Evolutionary conservation across 306 rosid genomes (phyloP).

Genomic region (Fagus crenata): DNA sequence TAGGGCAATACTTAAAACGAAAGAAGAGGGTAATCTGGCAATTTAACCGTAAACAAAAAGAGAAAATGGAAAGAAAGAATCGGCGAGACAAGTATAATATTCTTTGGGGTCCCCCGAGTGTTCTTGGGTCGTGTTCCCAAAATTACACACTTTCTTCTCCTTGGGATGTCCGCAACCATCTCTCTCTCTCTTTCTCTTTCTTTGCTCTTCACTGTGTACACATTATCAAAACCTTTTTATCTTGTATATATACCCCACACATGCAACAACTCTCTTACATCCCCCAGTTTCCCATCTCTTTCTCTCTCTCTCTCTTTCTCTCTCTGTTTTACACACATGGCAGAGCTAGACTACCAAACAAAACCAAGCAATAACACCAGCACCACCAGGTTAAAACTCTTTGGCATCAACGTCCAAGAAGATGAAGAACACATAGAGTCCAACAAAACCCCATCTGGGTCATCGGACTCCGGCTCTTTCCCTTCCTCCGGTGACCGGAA

Average conservation of each 20-base stretch:
- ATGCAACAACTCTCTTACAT: constrained; percentile 59
- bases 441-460: constrained; percentile 60
- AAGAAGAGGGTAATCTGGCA: constrained; percentile 24
- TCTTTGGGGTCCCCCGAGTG: constrained; percentile 52
- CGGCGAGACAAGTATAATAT: constrained; percentile 43
- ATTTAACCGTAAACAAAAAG: constrained; percentile 19
- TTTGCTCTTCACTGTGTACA: constrained; percentile 17
- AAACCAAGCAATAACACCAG: constrained; percentile 35
- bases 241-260: constrained; percentile 58
- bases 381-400: constrained; percentile 66
- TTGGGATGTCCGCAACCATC: constrained; percentile 59
- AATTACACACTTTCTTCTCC: constrained; percentile 55
- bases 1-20: neutral
- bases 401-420: constrained; percentile 77
- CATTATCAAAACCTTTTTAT: constrained; percentile 25
- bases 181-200: constrained; percentile 21
- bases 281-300: constrained; percentile 21
- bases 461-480: constrained; percentile 62
- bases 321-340: constrained; percentile 43
- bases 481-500: constrained; percentile 71
- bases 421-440: constrained; percentile 60
- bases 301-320: constrained; percentile 36
- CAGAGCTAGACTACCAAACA: constrained; percentile 50
- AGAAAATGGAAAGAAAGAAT: neutral
- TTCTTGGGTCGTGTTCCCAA: constrained; percentile 69